These are phyloP conservation scores for Wakefieldia striispora DNA, from an alignment of 768 basidiomycete genomes.

Conservation along the genomic window DNA sequence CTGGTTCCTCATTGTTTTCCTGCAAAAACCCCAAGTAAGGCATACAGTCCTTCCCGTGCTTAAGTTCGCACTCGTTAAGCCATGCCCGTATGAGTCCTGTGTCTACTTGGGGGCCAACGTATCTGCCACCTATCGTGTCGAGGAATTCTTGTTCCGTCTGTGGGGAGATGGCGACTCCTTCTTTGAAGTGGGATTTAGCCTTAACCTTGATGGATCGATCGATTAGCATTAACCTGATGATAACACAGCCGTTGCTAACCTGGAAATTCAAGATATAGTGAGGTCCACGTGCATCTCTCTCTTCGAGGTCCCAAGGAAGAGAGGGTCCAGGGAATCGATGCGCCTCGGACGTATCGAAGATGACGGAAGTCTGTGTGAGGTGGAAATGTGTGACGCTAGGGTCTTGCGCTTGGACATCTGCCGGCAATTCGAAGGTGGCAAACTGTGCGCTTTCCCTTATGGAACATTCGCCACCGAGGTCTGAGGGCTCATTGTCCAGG, in stretches of 20 bases:
- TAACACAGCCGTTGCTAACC: background rate
- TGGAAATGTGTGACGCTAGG: conserved; percentile 13
- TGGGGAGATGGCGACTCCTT: background rate
- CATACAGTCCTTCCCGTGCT: conserved; percentile 8
- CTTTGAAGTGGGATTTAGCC: background rate
- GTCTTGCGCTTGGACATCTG: background rate
- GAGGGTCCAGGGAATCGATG: background rate
- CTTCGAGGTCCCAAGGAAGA: conserved; percentile 11
- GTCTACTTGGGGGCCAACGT: background rate
- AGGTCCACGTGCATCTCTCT: background rate
- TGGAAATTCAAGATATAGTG: conserved; percentile 9
- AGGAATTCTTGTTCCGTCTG: conserved; percentile 9
- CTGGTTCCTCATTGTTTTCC: background rate
- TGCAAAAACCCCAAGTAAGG: background rate
- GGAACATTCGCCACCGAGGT: conserved; percentile 6
- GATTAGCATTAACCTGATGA: background rate
- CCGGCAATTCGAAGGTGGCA: conserved; percentile 10
- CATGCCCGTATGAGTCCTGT: conserved; percentile 9
- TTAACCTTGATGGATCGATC: background rate
- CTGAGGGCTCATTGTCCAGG: conserved; percentile 9
- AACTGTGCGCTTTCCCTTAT: background rate
- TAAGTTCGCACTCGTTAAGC: conserved; percentile 14
- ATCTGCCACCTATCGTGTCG: conserved; percentile 8
- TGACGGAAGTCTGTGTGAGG: conserved; percentile 6
- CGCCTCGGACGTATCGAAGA: background rate